phyloP scores from a whole-genome alignment of 2,329 filamentous ascomycete species.

The Ophiostoma montium region DNA sequence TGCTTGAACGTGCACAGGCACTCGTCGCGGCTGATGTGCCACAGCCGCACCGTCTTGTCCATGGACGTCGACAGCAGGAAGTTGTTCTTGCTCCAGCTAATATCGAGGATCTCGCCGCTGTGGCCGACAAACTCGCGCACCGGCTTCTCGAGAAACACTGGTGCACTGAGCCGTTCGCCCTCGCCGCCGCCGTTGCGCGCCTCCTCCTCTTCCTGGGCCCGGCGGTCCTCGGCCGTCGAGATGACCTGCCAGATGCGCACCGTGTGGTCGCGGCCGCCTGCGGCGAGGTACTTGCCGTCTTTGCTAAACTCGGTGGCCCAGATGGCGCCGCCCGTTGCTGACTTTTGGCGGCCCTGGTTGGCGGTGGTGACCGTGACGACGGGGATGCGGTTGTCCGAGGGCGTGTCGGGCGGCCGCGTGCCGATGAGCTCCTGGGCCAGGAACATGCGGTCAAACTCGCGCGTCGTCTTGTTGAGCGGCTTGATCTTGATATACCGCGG shows the following conservation, averaged over 20 bases:
- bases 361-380: conserved; percentile 18
- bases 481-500: conserved; percentile 83
- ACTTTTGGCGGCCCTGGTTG: conserved; percentile 25
- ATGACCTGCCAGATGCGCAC: conserved; percentile 85
- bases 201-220: conserved; percentile 58
- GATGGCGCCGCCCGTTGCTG: conserved; percentile 48
- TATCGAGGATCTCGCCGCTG: conserved; percentile 69
- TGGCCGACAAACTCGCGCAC: conserved; percentile 72
- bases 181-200: conserved; percentile 30
- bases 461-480: conserved; percentile 63
- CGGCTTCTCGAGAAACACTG: conserved; percentile 73
- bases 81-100: conserved; percentile 99
- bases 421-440: conserved; percentile 77
- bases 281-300: conserved; percentile 80
- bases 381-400: conserved; percentile 14
- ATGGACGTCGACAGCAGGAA: conserved; percentile 92
- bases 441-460: conserved; percentile 77
- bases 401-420: conserved; percentile 27
- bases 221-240: conserved; percentile 65
- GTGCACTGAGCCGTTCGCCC: conserved; percentile 61
- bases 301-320: conserved; percentile 91
- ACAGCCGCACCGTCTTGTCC: conserved; percentile 92
- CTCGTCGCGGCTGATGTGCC: conserved; percentile 76
- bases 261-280: conserved; percentile 77
- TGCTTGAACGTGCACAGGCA: conserved; percentile 91